Conservation (phyloP, 495 filamentous ascomycete genomes). For the Penicillium salamii region DNA sequence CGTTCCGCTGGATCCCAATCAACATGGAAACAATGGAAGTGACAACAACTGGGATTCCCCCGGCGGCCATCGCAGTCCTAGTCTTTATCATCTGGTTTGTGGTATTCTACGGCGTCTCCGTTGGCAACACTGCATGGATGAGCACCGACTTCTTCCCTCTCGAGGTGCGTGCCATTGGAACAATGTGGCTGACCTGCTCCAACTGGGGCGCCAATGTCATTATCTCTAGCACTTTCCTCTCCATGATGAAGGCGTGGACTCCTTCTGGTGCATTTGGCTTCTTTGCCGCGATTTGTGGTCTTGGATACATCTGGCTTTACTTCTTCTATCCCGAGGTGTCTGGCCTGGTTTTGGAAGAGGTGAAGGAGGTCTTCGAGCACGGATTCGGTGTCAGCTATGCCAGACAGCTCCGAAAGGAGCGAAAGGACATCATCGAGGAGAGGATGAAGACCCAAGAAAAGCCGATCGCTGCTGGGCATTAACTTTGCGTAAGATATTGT, state of each 20-base stretch:
- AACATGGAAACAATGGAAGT: constrained; percentile 31
- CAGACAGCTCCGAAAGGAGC: constrained; percentile 26
- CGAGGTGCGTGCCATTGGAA: constrained; percentile 51
- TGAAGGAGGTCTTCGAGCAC: constrained; percentile 43
- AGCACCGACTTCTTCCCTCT: constrained; percentile 51
- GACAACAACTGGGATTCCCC: constrained; percentile 14
- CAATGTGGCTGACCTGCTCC: constrained; percentile 50
- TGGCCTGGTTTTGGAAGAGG: constrained; percentile 48
- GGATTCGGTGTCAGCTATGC: constrained; percentile 41
- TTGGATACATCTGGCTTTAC: constrained; percentile 45
- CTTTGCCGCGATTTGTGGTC: constrained; percentile 47
- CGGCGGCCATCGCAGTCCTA: constrained; percentile 43
- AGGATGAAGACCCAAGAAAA: background rate
- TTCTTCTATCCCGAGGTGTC: constrained; percentile 52
- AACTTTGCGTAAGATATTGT: background rate
- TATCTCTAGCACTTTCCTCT: constrained; percentile 50
- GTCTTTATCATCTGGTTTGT: constrained; percentile 50
- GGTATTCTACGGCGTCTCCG: constrained; percentile 41
- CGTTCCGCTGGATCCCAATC: constrained; percentile 50
- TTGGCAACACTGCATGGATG: constrained; percentile 52
- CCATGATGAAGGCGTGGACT: constrained; percentile 46
- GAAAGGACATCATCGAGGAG: constrained; percentile 2
- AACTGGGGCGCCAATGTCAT: constrained; percentile 54
- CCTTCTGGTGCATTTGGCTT: constrained; percentile 52
- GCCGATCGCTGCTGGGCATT: background rate